Base-by-base conservation (phyloP, 768 basidiomycete species). In the Termitomyces sp. region DNA sequence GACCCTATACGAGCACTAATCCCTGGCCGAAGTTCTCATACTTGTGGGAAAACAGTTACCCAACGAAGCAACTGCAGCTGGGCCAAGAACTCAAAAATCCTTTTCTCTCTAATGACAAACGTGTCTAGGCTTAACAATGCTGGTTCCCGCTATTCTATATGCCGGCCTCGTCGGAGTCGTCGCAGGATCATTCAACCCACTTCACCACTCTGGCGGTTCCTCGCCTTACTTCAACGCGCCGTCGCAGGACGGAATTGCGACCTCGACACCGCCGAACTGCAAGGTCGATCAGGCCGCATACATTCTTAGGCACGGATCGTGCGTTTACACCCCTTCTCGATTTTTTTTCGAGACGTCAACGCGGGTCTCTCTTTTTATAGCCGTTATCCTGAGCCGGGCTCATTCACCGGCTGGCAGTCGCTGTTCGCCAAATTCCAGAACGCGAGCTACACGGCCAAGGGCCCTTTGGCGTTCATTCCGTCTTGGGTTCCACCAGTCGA, bases 171-270 rank as follows among this genome's bases (percentile, higher is more conserved):
- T 28, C 0, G 20, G 9, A 13, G 47, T 33, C 10, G 52, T 33
- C 5, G 41, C 45, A 8, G 33, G 8, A 5, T 40, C 51, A 5
- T 77, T 76, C 62, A 60, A 78, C 53, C 74, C 76, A 2, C 61
- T 76, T 10, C 69, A 76, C 2, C 76, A 79, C 62, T 74, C 74
- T n/a, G 77, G 76, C 0, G 66, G 71, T 2, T 72, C 75, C 0
- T 74, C 74, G 1, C 76, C 76, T 1, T 79, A 76, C 60, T 79
- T 78, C 53, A 69, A 73, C 46, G 76, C 76, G 4, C 75, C 77
- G 1, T 66, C 71, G 3, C 75, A 73, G 56, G 66, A 62, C 24
- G 74, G 70, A 10, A 70, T 78, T 35, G 46, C 69, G 0, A 24
- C 48, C 5, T 60, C 63, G 1, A 75, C 71, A 2, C 76, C 77